Evolutionary conservation across 768 basidiomycete species (phyloP).

Genomic region (Pisolithus albus): DNA sequence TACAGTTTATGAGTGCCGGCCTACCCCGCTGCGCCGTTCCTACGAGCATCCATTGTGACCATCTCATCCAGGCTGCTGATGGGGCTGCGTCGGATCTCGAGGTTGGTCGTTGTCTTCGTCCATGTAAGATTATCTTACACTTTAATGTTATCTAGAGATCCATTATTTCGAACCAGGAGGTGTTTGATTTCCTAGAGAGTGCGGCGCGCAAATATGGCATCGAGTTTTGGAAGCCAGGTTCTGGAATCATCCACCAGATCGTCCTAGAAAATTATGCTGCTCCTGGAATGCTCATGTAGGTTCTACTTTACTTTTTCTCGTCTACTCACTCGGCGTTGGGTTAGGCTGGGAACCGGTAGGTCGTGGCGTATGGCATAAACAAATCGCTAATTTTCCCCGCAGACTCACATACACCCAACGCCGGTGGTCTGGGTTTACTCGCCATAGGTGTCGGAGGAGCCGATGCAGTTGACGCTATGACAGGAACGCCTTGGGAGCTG

Average conservation of each 20-base stretch:
- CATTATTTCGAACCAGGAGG: slow-evolving; percentile 85
- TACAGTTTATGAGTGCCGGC: slow-evolving; percentile 98
- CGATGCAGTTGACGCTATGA: slow-evolving; percentile 97
- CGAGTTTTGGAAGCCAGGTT: slow-evolving; percentile 95
- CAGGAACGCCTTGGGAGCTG: slow-evolving; percentile 96
- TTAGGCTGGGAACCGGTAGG: slow-evolving; percentile 76
- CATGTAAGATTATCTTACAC: slow-evolving; percentile 1
- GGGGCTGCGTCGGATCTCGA: slow-evolving; percentile 84
- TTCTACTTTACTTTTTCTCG: slow-evolving; percentile 7
- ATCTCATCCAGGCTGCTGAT: slow-evolving; percentile 89
- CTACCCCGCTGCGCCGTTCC: slow-evolving; percentile 79
- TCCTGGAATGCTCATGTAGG: slow-evolving; percentile 86
- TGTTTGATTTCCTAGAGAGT: slow-evolving; percentile 95
- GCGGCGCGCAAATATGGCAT: slow-evolving; percentile 89
- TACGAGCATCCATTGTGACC: slow-evolving; percentile 94
- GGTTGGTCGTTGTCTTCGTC: slow-evolving; percentile 33
- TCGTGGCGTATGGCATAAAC: background rate
- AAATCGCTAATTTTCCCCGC: slow-evolving; percentile 2
- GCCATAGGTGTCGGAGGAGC: slow-evolving; percentile 99
- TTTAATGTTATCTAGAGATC: slow-evolving; percentile 48
- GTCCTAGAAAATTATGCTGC: slow-evolving; percentile 97
- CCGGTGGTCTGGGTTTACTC: slow-evolving; percentile 91
- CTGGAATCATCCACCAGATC: slow-evolving; percentile 93
- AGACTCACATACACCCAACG: slow-evolving; percentile 98
- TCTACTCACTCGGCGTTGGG: slow-evolving; percentile 5